Percentiles rank a stretch among this genome's conserved stretches.
phyloP scores from a whole-genome alignment of 1,284 basidiomycete species.

The Fereydounia khargensis region DNA sequence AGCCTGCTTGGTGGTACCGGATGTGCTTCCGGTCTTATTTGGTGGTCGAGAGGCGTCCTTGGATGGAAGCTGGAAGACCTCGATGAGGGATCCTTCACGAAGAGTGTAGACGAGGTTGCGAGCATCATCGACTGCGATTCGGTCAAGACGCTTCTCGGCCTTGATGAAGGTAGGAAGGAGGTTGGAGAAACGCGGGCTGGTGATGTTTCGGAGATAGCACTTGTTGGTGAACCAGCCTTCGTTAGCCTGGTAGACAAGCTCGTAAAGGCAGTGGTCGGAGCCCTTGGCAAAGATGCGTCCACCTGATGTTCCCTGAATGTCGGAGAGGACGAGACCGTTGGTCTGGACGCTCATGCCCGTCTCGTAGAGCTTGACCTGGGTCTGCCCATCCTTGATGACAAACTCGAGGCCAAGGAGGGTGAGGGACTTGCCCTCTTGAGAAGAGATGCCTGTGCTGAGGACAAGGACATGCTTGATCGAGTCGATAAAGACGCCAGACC shows the following conservation, averaged over 20 bases:
- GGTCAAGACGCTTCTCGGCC: conserved; percentile 64
- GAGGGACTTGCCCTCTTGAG: conserved; percentile 66
- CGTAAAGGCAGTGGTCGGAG: conserved; percentile 83
- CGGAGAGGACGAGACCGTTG: conserved; percentile 72
- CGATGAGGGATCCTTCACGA: conserved; percentile 47
- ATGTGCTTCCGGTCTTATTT: conserved; percentile 39
- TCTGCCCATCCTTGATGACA: conserved; percentile 2
- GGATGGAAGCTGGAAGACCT: conserved; percentile 45
- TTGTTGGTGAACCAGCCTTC: conserved; percentile 89
- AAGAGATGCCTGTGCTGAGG: conserved; percentile 68
- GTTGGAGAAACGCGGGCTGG: conserved; percentile 58
- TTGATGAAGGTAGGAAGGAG: conserved; percentile 53
- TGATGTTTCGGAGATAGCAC: conserved; percentile 71
- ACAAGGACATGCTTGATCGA: conserved; percentile 86
- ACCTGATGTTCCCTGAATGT: conserved; percentile 73
- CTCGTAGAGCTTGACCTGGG: conserved; percentile 77
- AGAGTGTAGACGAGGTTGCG: conserved; percentile 50
- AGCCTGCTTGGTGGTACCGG: conserved; percentile 48
- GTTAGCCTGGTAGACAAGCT: conserved; percentile 84
- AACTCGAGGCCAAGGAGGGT: conserved; percentile 79
- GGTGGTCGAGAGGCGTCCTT: conserved; percentile 42
- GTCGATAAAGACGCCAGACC: conserved; percentile 77
- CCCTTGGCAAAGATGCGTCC: conserved; percentile 90
- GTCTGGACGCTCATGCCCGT: conserved; percentile 79
- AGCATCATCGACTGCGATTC: conserved; percentile 42